Base-by-base conservation (phyloP, 495 filamentous ascomycete genomes). In the Annulohypoxylon maeteangense region DNA sequence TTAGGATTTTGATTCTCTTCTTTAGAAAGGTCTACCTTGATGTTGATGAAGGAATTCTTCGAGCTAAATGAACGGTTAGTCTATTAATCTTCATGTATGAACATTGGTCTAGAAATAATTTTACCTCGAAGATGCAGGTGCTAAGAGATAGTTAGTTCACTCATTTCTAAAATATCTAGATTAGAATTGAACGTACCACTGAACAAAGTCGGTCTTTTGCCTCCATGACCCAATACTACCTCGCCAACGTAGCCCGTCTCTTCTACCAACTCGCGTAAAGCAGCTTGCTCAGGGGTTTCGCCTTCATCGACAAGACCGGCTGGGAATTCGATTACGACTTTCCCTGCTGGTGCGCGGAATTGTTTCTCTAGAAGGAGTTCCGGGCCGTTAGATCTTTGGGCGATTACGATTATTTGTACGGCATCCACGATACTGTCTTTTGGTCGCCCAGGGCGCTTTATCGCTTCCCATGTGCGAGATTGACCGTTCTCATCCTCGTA, bases 181-280 rank as follows among this genome's bases (percentile, higher is more conserved):
- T 16, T 34, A 53, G 14, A n/a, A 44, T 20, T 40, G 5, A 16
- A 68, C 77, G 58, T 75, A 92, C 90, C 90, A 75, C 93, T 93
- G 58, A 89, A 93, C 87, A 93, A 91, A 12, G 93, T 79, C 83
- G 86, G 76, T 83, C 91, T 31, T 84, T 81, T 70, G 7, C 72
- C 76, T 0, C 51, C 64, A 40, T 57, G 65, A 50, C 62, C 61
- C 7, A 45, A 56, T 18, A 79, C 53, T 2, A 88, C 85, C 18
- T 87, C 83, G 29, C 92, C 92, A 31, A 90, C 80, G 75, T 95
- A 98, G 4, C 95, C 95, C 0, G 95, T 97, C 80, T 99, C 95
- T 79, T 99, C 95, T 70, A 88, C 92, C 64, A 99, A 83, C 76
- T 98, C 94, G 16, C 94, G 84, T 8, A 96, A 85, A 7, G 94